Conservation (phyloP, 73 alveolate genomes). For the Symbiodinium pilosum region DNA sequence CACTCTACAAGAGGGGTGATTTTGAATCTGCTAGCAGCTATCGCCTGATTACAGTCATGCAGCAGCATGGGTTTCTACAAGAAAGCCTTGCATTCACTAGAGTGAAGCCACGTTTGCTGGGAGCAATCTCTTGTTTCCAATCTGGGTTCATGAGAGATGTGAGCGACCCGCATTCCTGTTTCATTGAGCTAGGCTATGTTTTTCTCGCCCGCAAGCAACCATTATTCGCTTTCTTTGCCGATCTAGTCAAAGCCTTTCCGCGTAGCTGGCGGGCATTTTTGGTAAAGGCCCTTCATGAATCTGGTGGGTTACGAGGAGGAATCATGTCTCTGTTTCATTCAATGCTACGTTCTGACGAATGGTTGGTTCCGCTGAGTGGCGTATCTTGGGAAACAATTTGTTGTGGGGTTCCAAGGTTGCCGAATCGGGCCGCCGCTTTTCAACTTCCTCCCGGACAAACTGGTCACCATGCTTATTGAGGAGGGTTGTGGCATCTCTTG, state of each 20-base stretch:
- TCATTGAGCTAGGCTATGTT: neutral
- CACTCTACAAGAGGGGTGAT: neutral
- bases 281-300: no score
- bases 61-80: neutral
- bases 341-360: neutral
- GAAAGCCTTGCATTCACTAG: neutral
- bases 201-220: neutral
- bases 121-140: neutral
- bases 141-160: neutral
- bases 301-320: neutral
- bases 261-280: neutral
- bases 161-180: neutral
- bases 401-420: conserved; percentile 12
- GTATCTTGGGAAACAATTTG: neutral
- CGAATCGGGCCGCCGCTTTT: neutral
- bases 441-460: conserved; percentile 24
- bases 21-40: neutral
- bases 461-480: neutral
- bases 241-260: conserved; percentile 21
- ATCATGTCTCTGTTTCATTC: neutral
- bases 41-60: neutral
- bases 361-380: conserved; percentile 10
- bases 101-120: neutral
- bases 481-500: neutral
- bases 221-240: conserved; percentile 1